Base-by-base conservation (phyloP, 2,329 filamentous ascomycete genomes). In the Blumeria graminis region DNA sequence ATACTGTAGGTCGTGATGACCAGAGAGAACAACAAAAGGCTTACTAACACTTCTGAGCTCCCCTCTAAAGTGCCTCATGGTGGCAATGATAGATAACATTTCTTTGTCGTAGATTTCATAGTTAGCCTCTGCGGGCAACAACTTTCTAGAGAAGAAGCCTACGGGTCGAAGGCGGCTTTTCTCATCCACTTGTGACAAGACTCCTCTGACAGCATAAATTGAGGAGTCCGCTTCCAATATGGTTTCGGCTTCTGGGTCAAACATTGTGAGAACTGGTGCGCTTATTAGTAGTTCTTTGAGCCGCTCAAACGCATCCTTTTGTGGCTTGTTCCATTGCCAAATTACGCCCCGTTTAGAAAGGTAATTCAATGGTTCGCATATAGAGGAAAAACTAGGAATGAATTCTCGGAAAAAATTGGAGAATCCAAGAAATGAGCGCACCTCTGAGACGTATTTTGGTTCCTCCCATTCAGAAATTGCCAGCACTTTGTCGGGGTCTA, bases 401-500 rank as follows among this genome's bases (percentile, higher is more conserved):
- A 46, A 46, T 28, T 28, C 22, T 28, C 22, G 22, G 22, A 2
- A 28, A 28, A 28, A 28, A 28, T 28, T 28, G 22, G 41, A 14
- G 22, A 46, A 3, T 18, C 41, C 41, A 9, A 46, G 22, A 46
- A 46, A 46, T 9, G 9, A 16, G 9, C 16, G n/a, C 9, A 46
- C n/a, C 22, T 18, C 41, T 46, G n/a, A 16, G n/a, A 46, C 8
- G 41, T 46, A 73, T 55, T 61, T 61, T 6, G 10, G 41, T 3
- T 14, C 14, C 16, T 46, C 41, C 41, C 41, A 46, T 16, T 14
- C 9, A 18, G 41, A 16, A 9, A 46, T 46, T 16, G 41, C 41
- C 14, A 18, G n/a, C n/a, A 18, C 22, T 18, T 46, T 46, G 9
- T 46, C 41, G 2, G 41, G 41, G n/a, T 46, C 41, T 46, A 46